Evolutionary conservation across 2,329 filamentous ascomycete genomes (phyloP), one percentile per base, ranked within the genome.

Genomic region (Aspergillus flavus): DNA sequence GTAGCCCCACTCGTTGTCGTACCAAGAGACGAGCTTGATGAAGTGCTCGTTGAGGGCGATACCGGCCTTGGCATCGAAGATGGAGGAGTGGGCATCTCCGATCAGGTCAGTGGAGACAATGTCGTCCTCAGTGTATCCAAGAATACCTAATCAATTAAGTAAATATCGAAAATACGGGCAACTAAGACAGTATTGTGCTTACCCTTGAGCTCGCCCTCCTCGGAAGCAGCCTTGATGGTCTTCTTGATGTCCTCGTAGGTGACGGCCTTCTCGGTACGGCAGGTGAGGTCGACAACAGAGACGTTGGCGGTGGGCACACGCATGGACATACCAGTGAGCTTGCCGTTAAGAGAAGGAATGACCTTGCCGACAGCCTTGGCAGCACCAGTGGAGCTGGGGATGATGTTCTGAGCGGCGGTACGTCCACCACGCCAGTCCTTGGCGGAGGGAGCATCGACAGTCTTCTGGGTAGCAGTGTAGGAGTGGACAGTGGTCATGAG

Each of bases 301-400:
- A 99, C 95, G 87, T 99, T 98, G 87, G 92, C 84, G 74, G 95
- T 98, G 74, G 95, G 95, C 64, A 99, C 94, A 91, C 95, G 95
- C 91, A 99, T 95, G 78, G 95, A 88, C 95, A 99, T 98, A 86
- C 95, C 95, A 72, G 95, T 99, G 73, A 98, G 93, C 91, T 99
- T 99, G 89, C 95, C 95, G 86, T 98, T 98, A 73, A 99, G 90
- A 74, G 88, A 85, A 75, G 95, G 95, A 78, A 98, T 98, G 86
- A 98, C 95, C 91, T 99, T 99, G 86, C 95, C 95, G 85, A 99
- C 95, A 80, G 95, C 95, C 93, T 99, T 99, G 81, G 95, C 95
- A 82, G 95, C 95, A 89, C 95, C 95, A 72, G 95, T 99, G 89
- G 92, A 96, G 87, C 89, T 93, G 83, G 95, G 95, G 79, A 99